phyloP scores from a whole-genome alignment of 2,329 filamentous ascomycete species.

The Aspergillus sp. region DNA sequence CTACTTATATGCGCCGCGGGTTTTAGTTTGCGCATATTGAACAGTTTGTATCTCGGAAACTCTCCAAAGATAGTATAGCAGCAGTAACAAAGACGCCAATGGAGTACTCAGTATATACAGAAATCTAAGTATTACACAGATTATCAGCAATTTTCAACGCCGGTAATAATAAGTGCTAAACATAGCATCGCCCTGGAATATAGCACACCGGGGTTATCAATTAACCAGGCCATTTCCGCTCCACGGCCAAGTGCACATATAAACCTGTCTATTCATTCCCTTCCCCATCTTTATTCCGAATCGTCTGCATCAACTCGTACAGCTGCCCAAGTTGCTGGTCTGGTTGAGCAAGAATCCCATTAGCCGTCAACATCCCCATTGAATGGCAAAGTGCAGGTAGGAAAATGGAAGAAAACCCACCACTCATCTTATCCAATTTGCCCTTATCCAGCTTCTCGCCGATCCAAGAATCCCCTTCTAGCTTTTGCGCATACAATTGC shows the following conservation, averaged over 20 bases:
- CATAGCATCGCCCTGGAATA: background rate
- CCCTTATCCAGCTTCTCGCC: slow-evolving; percentile 78
- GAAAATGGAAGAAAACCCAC: slow-evolving; percentile 51
- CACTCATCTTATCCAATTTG: slow-evolving; percentile 93
- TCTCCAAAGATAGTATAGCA: background rate
- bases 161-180: too few relatives aligned
- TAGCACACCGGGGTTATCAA: background rate
- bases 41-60: background rate
- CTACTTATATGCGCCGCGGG: too few relatives aligned
- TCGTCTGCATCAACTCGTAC: slow-evolving; percentile 89
- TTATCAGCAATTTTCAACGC: background rate
- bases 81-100: background rate
- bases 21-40: too few relatives aligned
- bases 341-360: slow-evolving; percentile 35
- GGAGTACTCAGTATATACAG: background rate
- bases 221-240: background rate
- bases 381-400: background rate
- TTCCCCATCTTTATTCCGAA: slow-evolving; percentile 51
- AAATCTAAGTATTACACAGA: background rate
- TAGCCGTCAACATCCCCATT: slow-evolving; percentile 2
- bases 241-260: background rate
- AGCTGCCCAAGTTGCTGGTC: slow-evolving; percentile 92
- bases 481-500: slow-evolving; percentile 89
- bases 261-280: background rate
- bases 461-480: slow-evolving; percentile 84